Percentiles rank a stretch among this genome's conserved stretches.
Evolutionary conservation across 345 rosid species (phyloP).

Genomic region (Citrus sp.): DNA sequence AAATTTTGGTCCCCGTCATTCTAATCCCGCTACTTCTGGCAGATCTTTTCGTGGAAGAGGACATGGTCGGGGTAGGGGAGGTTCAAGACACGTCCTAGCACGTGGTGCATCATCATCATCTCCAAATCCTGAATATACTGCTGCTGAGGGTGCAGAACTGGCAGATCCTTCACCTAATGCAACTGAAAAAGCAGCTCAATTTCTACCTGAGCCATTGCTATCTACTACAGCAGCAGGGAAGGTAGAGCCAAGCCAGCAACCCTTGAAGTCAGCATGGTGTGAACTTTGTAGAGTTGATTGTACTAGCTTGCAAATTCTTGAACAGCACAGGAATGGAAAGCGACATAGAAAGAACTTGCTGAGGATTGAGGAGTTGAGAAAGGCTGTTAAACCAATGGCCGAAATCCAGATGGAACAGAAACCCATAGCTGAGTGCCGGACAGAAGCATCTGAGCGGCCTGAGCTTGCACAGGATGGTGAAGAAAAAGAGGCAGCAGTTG

Average conservation of each 20-base stretch:
- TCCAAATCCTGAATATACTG: conserved; percentile 16
- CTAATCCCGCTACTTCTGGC: background rate
- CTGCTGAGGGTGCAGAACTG: background rate
- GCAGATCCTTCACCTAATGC: conserved; percentile 8
- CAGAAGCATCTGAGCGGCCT: conserved; percentile 2
- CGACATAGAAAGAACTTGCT: conserved; percentile 33
- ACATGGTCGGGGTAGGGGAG: conserved; percentile 8
- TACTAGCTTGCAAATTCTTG: conserved; percentile 33
- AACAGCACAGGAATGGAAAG: conserved; percentile 41
- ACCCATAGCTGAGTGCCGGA: conserved; percentile 10
- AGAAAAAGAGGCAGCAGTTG: conserved; percentile 3
- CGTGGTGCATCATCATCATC: conserved; percentile 8
- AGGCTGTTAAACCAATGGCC: background rate
- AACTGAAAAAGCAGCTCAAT: conserved; percentile 14
- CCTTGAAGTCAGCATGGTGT: conserved; percentile 24
- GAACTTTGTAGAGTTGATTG: conserved; percentile 39
- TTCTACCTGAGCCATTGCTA: conserved; percentile 1
- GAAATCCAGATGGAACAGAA: conserved; percentile 4
- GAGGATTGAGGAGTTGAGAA: conserved; percentile 24
- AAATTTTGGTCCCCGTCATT: background rate
- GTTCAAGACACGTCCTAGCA: background rate
- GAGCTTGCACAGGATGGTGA: conserved; percentile 4
- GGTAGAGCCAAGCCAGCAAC: background rate
- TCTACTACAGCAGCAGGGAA: conserved; percentile 12
- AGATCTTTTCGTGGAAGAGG: conserved; percentile 18